Conservation (phyloP, 2,329 filamentous ascomycete species). For the Akanthomyces uredinophilus region DNA sequence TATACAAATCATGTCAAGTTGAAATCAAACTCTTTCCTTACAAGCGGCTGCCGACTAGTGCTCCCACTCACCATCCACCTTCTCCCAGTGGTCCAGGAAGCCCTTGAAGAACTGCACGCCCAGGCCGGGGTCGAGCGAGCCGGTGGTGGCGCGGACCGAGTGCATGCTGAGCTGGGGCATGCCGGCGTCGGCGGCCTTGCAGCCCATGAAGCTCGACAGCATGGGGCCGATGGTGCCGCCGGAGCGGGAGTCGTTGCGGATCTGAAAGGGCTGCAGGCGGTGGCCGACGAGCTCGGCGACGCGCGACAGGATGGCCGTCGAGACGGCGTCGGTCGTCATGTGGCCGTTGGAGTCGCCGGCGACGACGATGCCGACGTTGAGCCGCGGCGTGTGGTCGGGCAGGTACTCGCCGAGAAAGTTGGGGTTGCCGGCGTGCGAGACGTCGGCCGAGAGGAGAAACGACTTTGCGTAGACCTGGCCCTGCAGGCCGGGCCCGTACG, state of each 20-base stretch:
- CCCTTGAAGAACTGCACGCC: slow-evolving; percentile 86
- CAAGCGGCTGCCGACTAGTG: slow-evolving; percentile 16
- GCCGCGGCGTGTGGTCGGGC: slow-evolving; percentile 74
- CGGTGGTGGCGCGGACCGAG: slow-evolving; percentile 82
- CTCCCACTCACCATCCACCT: slow-evolving; percentile 75
- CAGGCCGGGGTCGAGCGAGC: slow-evolving; percentile 77
- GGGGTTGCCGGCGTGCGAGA: slow-evolving; percentile 89
- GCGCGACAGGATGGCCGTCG: slow-evolving; percentile 71
- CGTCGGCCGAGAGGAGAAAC: slow-evolving; percentile 88
- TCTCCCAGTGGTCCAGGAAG: slow-evolving; percentile 82
- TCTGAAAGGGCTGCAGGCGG: slow-evolving; percentile 84
- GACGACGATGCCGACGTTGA: slow-evolving; percentile 83
- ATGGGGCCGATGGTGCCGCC: slow-evolving; percentile 96
- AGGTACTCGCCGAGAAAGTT: slow-evolving; percentile 87
- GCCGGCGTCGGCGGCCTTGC: slow-evolving; percentile 79
- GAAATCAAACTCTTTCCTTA: neutral
- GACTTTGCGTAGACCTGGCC: slow-evolving; percentile 84
- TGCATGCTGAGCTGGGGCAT: slow-evolving; percentile 95
- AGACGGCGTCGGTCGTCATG: slow-evolving; percentile 91
- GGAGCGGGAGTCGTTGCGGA: slow-evolving; percentile 82
- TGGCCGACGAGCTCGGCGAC: slow-evolving; percentile 70
- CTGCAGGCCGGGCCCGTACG: slow-evolving; percentile 56
- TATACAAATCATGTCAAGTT: neutral
- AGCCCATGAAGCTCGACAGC: slow-evolving; percentile 73
- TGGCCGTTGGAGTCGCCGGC: slow-evolving; percentile 84